phyloP scores from a whole-genome alignment of 2,329 filamentous ascomycete species.

The Bipolaris zeicola region DNA sequence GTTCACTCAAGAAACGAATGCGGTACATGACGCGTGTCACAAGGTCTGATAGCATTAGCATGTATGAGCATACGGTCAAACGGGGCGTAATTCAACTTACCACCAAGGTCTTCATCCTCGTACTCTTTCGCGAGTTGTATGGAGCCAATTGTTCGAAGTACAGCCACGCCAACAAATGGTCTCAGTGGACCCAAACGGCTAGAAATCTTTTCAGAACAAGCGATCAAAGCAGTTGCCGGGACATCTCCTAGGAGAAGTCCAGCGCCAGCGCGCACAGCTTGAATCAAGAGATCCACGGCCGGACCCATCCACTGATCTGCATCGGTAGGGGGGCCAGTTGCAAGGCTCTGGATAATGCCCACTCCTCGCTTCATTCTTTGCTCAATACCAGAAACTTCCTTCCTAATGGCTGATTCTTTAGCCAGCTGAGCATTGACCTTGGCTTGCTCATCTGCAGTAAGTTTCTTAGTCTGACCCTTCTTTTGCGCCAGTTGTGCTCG shows the following conservation, averaged over 20 bases:
- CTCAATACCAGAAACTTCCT: slow-evolving; percentile 71
- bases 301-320: slow-evolving; percentile 85
- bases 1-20: slow-evolving; percentile 86
- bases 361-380: slow-evolving; percentile 79
- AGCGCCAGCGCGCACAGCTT: slow-evolving; percentile 78
- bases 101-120: slow-evolving; percentile 77
- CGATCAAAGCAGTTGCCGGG: slow-evolving; percentile 77
- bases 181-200: slow-evolving; percentile 75
- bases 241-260: slow-evolving; percentile 80
- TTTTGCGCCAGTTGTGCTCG: slow-evolving; percentile 87
- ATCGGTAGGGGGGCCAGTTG: slow-evolving; percentile 86
- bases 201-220: slow-evolving; percentile 76
- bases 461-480: slow-evolving; percentile 88
- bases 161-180: slow-evolving; percentile 85
- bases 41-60: slow-evolving; percentile 55
- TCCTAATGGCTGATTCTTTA: slow-evolving; percentile 81
- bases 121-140: slow-evolving; percentile 73
- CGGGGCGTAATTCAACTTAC: slow-evolving; percentile 32
- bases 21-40: slow-evolving; percentile 90
- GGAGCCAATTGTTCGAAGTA: slow-evolving; percentile 77
- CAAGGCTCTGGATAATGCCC: slow-evolving; percentile 81
- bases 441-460: slow-evolving; percentile 83
- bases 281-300: slow-evolving; percentile 74
- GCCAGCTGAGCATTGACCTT: slow-evolving; percentile 90
- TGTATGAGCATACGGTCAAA: neutral